Conservation (phyloP, 495 filamentous ascomycete species). For the Neurospora pannonica region DNA sequence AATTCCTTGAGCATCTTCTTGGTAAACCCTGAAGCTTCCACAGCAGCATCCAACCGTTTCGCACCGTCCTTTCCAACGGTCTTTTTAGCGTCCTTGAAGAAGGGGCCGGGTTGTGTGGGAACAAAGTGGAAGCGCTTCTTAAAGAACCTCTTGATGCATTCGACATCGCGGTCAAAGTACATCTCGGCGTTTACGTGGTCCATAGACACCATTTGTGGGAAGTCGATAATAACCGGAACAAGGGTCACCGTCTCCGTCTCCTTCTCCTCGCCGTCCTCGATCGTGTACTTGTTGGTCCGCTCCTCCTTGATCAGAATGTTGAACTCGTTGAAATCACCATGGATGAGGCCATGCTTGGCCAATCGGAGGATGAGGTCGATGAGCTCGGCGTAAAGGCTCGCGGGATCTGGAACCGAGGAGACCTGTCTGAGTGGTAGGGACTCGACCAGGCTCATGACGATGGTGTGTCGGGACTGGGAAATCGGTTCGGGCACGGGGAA, state of each 20-base stretch:
- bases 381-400: constrained; percentile 73
- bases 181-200: constrained; percentile 86
- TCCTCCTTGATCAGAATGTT: constrained; percentile 88
- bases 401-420: constrained; percentile 65
- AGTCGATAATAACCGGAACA: constrained; percentile 83
- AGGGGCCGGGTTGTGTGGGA: constrained; percentile 72
- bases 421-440: constrained; percentile 84
- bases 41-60: constrained; percentile 72
- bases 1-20: constrained; percentile 92
- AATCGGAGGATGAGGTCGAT: constrained; percentile 79
- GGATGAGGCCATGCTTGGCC: constrained; percentile 83
- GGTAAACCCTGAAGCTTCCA: constrained; percentile 89
- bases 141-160: constrained; percentile 91
- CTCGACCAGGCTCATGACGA: constrained; percentile 88
- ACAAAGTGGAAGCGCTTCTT: constrained; percentile 78
- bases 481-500: constrained; percentile 86
- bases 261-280: constrained; percentile 12
- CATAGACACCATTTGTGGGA: constrained; percentile 96
- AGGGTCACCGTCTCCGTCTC: constrained; percentile 24
- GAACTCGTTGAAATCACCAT: constrained; percentile 99
- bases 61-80: constrained; percentile 52
- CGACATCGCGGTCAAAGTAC: constrained; percentile 92
- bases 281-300: neutral
- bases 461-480: constrained; percentile 80
- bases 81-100: constrained; percentile 74